Base-by-base conservation (phyloP, 192 early-diverging fungal species). In the Jimgerdemannia flammicorona region DNA sequence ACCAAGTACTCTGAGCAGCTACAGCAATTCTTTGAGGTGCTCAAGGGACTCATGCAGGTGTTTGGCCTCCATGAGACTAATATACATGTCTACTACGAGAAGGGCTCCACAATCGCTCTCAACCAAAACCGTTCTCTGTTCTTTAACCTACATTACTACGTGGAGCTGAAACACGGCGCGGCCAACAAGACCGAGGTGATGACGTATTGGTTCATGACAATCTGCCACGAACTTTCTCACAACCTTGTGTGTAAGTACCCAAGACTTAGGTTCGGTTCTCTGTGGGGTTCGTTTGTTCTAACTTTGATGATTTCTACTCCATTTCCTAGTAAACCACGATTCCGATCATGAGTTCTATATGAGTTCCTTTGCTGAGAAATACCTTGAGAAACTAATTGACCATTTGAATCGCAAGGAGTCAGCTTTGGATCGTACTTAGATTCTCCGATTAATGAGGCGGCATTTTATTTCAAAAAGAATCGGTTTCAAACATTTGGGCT, bases 191-290 rank as follows among this genome's bases (percentile, higher is more conserved):
- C 77, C 3, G 84, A 85, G n/a, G 82, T 79, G 1, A n/a, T 84
- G 74, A 84, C 89, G 64, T 95, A 95, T 77, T 96, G 95, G 95
- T 97, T 93, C 76, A 90, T 96, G 87, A 90, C 86, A 3, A 81
- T 87, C 65, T 92, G 91, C 70, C 95, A 97, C 80, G 95, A 95
- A 80, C 79, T 97, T 44, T 93, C 86, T 3, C 94, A 95, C 74
- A 90, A 93, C 75, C 92, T 92, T 83, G 85, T 89, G 3, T 66
- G 72, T 19, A 80, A 81, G 29, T 29, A 29, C 29, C 1, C 29
- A 1, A 29, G 29, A 29, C 29, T 29, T 29, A 29, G 29, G 29
- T 29, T 29, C 29, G 29, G 29, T 29, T 1, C 29, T 29, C 29
- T 29, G 29, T 29, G 29, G 1, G 29, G 0, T 29, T 29, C 1